Conservation (phyloP, 2,329 filamentous ascomycete genomes). For the Fusarium goolgardi region DNA sequence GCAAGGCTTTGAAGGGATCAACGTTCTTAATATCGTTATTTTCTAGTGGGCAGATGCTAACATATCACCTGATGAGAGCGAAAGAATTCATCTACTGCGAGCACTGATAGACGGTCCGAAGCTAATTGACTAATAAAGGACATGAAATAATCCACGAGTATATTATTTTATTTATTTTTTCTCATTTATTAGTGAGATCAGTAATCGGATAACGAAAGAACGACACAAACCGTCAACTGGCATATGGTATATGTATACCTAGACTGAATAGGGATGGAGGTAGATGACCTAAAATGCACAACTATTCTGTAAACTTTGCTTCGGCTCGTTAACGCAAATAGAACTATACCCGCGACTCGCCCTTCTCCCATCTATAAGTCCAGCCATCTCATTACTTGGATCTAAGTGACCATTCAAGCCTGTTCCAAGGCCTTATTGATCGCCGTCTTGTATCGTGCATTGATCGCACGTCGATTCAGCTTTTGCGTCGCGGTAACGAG, state of each 20-base stretch:
- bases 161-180: too few relatives aligned
- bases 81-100: too few relatives aligned
- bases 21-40: not conserved
- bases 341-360: accelerated
- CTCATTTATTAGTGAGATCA: too few relatives aligned
- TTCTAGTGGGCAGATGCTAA: not conserved
- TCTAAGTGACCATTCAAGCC: not conserved
- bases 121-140: too few relatives aligned
- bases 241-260: not conserved
- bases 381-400: not conserved
- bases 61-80: not conserved
- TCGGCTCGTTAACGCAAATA: accelerated
- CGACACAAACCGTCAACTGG: not conserved
- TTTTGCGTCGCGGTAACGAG: constrained; percentile 71
- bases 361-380: accelerated
- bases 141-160: too few relatives aligned
- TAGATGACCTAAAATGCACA: not conserved
- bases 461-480: constrained; percentile 64
- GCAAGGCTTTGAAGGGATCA: accelerated
- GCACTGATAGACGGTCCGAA: too few relatives aligned
- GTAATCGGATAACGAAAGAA: not conserved
- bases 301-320: not conserved
- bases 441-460: constrained; percentile 60
- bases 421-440: constrained; percentile 49
- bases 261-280: not conserved